Evolutionary conservation across 2,329 filamentous ascomycete species (phyloP).

Genomic region (Nigrospora osmanthi): DNA sequence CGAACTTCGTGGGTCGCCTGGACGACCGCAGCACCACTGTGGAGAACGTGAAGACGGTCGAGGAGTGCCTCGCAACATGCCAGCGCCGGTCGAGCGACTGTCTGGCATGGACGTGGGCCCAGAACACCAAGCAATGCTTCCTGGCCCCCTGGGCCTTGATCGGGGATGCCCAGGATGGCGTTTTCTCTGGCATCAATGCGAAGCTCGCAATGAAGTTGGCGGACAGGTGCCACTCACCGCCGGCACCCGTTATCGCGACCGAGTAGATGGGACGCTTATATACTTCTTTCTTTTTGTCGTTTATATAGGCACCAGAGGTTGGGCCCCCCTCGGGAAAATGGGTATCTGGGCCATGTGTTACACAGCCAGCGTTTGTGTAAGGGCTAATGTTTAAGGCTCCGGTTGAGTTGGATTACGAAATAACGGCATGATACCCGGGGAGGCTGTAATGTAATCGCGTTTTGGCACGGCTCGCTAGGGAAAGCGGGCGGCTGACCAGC

Average conservation of each 20-base stretch:
- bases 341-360: neutral
- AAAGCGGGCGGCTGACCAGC: no score
- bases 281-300: neutral
- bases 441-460: neutral
- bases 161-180: slow-evolving; percentile 25
- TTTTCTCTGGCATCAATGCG: slow-evolving; percentile 30
- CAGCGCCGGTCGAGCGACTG: slow-evolving; percentile 28
- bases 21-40: slow-evolving; percentile 33
- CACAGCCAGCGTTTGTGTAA: neutral
- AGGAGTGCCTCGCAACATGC: slow-evolving; percentile 36
- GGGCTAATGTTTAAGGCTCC: no score
- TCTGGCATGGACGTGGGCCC: slow-evolving; percentile 44
- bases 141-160: slow-evolving; percentile 42
- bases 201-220: slow-evolving; percentile 16
- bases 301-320: neutral
- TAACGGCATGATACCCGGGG: neutral
- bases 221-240: slow-evolving; percentile 15
- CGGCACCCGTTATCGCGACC: neutral
- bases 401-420: neutral
- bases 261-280: neutral
- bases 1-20: slow-evolving; percentile 43
- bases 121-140: slow-evolving; percentile 29
- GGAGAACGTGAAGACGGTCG: slow-evolving; percentile 26
- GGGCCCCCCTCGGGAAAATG: neutral
- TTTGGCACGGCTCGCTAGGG: no score